Base-by-base conservation (phyloP, 768 basidiomycete species). In the Strobilomyces echinocephalus region DNA sequence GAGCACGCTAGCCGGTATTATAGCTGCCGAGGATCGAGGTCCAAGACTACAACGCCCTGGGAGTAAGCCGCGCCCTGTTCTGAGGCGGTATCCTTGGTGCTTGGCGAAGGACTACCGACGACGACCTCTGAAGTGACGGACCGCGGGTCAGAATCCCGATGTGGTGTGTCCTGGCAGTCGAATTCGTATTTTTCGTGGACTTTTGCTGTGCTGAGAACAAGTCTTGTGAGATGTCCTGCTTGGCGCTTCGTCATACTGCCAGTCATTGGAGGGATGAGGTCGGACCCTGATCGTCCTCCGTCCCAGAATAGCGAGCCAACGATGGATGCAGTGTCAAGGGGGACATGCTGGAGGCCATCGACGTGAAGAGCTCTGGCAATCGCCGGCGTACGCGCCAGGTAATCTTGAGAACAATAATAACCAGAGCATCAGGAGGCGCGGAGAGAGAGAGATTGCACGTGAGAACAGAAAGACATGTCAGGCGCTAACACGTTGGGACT, bases 261-360 rank as follows among this genome's bases (percentile, higher is more conserved):
- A n/a, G 62, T 11, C 55, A 63, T 63, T 8, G 59, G 58, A 5
- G 33, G 33, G 45, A 63, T 20, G 33, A 63, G 63, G 4, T 63
- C 58, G 15, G 62, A 59, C 1, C 58, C 62, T 8, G 62, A 55
- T 42, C 58, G 55, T 46, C 53, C 56, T 47, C 58, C 55, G 52
- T 63, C 62, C 55, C 61, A 57, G 40, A 63, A 55, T 18, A 50
- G 60, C 9, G 61, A 62, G 10, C 33, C 33, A 44, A 57, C 47
- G 33, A 57, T 8, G 28, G 58, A 56, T 12, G 46, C 8, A 35
- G 63, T 57, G 39, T 63, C 61, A 5, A 63, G 39, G 20, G 57
- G 16, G 24, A 60, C 61, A 4, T 54, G 50, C 18, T 55, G 33
- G 20, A 63, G 50, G 24, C 39, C 4, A 8, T 28, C 4, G 8